These are phyloP conservation scores for Trichoderma asperelloides DNA, from an alignment of 495 filamentous ascomycete species.

Conservation along the genomic window DNA sequence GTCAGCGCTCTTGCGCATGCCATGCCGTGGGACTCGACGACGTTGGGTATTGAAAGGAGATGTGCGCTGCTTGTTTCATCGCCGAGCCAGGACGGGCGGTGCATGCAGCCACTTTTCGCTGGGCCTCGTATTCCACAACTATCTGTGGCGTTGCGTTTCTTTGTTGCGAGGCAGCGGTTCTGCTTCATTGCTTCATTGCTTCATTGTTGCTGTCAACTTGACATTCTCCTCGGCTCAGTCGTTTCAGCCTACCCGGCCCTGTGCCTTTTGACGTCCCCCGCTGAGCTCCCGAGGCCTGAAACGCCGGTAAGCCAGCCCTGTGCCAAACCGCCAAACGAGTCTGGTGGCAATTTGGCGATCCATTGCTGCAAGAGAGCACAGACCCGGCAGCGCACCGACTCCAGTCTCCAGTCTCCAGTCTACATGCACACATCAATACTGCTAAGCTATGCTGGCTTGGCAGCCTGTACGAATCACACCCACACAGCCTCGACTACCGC, in stretches of 20 bases:
- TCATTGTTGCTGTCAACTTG: neutral
- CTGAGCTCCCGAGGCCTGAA: neutral
- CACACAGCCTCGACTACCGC: neutral
- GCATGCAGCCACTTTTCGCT: too few relatives aligned
- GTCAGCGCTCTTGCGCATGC: neutral
- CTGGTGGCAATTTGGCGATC: neutral
- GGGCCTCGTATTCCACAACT: too few relatives aligned
- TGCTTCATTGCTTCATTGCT: too few relatives aligned
- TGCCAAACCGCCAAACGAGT: neutral
- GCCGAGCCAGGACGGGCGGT: too few relatives aligned
- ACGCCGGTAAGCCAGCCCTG: neutral
- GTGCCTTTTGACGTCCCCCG: neutral
- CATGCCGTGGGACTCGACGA: neutral
- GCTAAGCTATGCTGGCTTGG: neutral
- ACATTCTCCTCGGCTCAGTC: neutral
- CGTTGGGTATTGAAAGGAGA: too few relatives aligned
- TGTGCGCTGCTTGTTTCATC: too few relatives aligned
- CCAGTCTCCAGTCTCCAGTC: neutral
- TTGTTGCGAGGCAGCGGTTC: too few relatives aligned
- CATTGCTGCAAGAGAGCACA: neutral
- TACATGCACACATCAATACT: too few relatives aligned
- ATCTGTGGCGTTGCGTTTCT: too few relatives aligned
- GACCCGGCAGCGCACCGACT: neutral
- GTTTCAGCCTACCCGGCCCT: neutral
- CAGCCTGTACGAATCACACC: neutral